A percentile compares a stretch with the other conserved stretches of the same genome.
Evolutionary conservation across 768 basidiomycete genomes (phyloP).

Genomic region (Mycena indigotica): DNA sequence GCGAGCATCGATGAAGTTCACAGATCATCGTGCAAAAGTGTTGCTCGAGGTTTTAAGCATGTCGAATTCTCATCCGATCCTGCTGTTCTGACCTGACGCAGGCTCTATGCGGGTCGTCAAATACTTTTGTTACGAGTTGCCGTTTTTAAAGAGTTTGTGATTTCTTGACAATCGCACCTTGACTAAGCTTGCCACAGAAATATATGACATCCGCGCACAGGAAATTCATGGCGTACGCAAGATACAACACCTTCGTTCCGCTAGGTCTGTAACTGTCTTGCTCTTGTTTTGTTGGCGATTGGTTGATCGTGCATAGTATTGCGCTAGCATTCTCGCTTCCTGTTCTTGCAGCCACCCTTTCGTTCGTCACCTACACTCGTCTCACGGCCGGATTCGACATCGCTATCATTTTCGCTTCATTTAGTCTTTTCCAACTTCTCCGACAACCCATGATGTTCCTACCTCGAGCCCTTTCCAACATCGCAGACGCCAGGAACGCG

Average conservation of each 20-base stretch:
- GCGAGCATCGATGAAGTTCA: conserved; percentile 58
- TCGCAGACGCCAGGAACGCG: conserved; percentile 67
- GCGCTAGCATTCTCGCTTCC: conserved; percentile 62
- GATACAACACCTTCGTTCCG: conserved; percentile 63
- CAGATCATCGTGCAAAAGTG: conserved; percentile 62
- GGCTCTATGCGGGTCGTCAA: conserved; percentile 75
- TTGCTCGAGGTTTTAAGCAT: conserved; percentile 65
- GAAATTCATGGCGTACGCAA: conserved; percentile 59
- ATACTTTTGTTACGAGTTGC: conserved; percentile 72
- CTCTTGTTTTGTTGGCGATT: too few relatives aligned
- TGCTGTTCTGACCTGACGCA: conserved; percentile 17
- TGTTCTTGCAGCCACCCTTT: conserved; percentile 64
- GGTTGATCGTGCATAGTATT: conserved; percentile 44
- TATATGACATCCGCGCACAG: conserved; percentile 51
- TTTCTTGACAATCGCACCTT: neutral
- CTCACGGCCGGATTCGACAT: conserved; percentile 58
- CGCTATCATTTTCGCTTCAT: conserved; percentile 67
- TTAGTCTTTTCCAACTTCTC: conserved; percentile 65
- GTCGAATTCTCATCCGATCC: conserved; percentile 2
- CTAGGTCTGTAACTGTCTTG: too few relatives aligned
- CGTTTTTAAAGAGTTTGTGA: conserved; percentile 61
- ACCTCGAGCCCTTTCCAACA: conserved; percentile 61
- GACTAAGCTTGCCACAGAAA: conserved; percentile 39
- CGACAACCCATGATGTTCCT: conserved; percentile 72
- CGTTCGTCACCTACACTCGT: conserved; percentile 67